Percentiles rank a stretch among this genome's conserved stretches.
Conservation (phyloP, 306 rosid species). For the Vicia faba region DNA sequence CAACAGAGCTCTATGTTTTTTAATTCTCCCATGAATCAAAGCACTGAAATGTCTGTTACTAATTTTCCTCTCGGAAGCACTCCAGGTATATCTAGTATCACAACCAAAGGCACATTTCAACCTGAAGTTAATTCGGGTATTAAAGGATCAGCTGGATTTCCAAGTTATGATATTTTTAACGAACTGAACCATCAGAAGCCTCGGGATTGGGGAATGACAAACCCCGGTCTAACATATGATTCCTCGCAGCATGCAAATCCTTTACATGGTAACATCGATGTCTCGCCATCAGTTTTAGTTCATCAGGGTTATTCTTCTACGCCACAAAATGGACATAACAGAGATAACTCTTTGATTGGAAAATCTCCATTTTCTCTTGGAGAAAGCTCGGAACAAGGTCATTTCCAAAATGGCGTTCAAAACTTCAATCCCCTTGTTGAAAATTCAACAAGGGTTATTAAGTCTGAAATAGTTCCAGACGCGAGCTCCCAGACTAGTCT, state of each 20-base stretch:
- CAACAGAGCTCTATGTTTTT: slow-evolving; percentile 59
- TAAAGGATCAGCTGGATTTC: slow-evolving; percentile 60
- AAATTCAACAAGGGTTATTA: slow-evolving; percentile 63
- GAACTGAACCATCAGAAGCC: slow-evolving; percentile 75
- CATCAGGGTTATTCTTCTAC: slow-evolving; percentile 71
- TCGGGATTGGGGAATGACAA: slow-evolving; percentile 79
- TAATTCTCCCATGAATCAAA: slow-evolving; percentile 76
- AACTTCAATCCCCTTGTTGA: slow-evolving; percentile 52
- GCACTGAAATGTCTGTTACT: slow-evolving; percentile 61
- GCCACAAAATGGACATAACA: slow-evolving; percentile 52
- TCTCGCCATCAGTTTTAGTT: slow-evolving; percentile 63
- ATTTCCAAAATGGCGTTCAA: slow-evolving; percentile 56
- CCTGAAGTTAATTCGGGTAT: slow-evolving; percentile 64
- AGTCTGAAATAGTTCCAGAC: slow-evolving; percentile 68
- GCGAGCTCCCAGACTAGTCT: slow-evolving; percentile 51
- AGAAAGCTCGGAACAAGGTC: slow-evolving; percentile 50
- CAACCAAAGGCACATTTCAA: slow-evolving; percentile 62
- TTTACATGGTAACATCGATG: slow-evolving; percentile 60
- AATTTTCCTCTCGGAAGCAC: slow-evolving; percentile 79
- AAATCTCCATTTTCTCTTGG: slow-evolving; percentile 58
- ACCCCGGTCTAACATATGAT: slow-evolving; percentile 56
- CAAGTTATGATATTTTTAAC: slow-evolving; percentile 77
- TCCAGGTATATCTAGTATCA: slow-evolving; percentile 58
- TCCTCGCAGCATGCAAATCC: slow-evolving; percentile 66
- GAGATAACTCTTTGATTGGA: slow-evolving; percentile 49